Evolutionary conservation across 176 grass and related monocot genomes (phyloP), one percentile per base, ranked within the genome.

Genomic region (Raddia distichophylla): DNA sequence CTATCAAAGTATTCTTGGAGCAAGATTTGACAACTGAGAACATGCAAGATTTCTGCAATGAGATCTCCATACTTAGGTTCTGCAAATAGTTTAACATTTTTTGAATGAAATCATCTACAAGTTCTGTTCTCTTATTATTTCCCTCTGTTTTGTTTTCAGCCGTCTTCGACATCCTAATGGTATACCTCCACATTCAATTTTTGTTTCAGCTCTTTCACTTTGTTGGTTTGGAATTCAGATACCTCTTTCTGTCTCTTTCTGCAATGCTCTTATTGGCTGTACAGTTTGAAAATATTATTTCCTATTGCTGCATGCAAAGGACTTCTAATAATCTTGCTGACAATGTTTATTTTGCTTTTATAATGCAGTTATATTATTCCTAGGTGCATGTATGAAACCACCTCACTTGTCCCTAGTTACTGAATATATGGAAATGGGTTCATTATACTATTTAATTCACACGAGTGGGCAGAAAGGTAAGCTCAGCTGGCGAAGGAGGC

Each of bases 1-100:
- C 93, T 81, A 93, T 99, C 74, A 99, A 99, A 93, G 89, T 99
- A 67, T 99, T 99, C 78, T 69, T 99, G 66, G 96, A 99, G 89
- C 93, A 99, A 90, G 96, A 99, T 93, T 82, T 99, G 61, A 99
- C 96, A n/a, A 76, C 89, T 20, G 96, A 99, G 76, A 99, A 99
- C 82, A 95, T 99, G 93, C 89, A 99, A 91, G 96, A 99, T 88
- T 99, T 95, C 78, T 99, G 96, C 86, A 95, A 99, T 34, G 93
- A 99, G 87, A 94, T 99, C 74, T 99, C 93, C 49, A 93, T 99
- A 88, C 86, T 99, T 64, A 93, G 93, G 96, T 99, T 82, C 74
- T 84, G 63, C 79, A 13, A 74, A 81, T 75, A 66, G 33, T 33
- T 79, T 51, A 57, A 53, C 56, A 40, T 73, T 78, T 44, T 20